Conservation (phyloP, 345 rosid species). For the Eucalyptus cloeziana region DNA sequence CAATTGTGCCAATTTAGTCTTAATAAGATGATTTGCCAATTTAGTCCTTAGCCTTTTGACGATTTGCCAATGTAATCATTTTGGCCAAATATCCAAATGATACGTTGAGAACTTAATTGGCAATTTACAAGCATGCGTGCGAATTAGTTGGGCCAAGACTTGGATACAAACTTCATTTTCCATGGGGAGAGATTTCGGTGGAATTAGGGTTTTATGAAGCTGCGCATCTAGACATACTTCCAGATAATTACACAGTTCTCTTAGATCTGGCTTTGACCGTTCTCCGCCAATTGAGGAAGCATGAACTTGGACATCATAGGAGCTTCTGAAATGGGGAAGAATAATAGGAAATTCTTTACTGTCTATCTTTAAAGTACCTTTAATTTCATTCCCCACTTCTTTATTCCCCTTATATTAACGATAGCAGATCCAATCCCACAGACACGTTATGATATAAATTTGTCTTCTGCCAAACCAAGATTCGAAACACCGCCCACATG, state of each 20-base stretch:
- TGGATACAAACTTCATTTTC: background rate
- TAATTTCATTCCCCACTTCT: background rate
- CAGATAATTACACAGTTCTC: background rate
- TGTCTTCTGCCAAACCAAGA: background rate
- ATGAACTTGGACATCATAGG: background rate
- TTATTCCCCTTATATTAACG: background rate
- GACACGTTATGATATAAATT: background rate
- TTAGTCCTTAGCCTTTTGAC: fast-evolving
- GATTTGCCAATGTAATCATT: no score
- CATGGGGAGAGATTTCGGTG: background rate
- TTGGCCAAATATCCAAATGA: no score
- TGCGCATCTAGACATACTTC: background rate
- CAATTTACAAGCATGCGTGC: background rate
- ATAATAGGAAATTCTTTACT: background rate
- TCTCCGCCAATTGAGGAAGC: background rate
- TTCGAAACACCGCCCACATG: background rate
- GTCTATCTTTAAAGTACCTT: background rate
- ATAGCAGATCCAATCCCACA: background rate
- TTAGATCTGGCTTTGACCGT: background rate
- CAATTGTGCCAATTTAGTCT: fast-evolving
- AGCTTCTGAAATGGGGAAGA: background rate
- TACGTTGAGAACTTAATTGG: no score
- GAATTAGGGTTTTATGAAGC: background rate
- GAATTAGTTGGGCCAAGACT: background rate
- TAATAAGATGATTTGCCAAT: no score